A percentile compares a stretch with the other conserved stretches of the same genome.
phyloP scores from a whole-genome alignment of 177 flowering plant species.

The Vitis hybrid region DNA sequence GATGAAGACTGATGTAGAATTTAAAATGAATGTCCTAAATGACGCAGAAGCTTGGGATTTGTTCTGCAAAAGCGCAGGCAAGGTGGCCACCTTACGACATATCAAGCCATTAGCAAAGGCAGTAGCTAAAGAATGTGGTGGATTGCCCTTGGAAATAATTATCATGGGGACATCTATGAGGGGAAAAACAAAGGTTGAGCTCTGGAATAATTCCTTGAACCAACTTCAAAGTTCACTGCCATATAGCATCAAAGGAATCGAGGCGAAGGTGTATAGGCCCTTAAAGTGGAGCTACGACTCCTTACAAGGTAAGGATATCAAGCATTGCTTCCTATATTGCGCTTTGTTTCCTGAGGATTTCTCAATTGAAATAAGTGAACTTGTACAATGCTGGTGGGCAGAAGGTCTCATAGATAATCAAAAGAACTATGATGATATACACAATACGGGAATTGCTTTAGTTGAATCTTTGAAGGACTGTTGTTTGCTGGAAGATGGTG shows the following conservation, averaged over 20 bases:
- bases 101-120: constrained; percentile 7
- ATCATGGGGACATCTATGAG: constrained; percentile 17
- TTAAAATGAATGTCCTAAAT: constrained; percentile 11
- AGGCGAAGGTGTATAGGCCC: constrained; percentile 4
- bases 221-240: constrained; percentile 3
- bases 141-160: constrained; percentile 18
- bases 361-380: constrained; percentile 9
- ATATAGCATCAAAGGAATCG: neutral
- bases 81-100: neutral
- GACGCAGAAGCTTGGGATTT: constrained; percentile 20
- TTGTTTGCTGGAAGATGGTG: constrained; percentile 15
- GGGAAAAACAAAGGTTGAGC: constrained; percentile 9
- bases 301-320: constrained; percentile 1
- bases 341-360: constrained; percentile 13
- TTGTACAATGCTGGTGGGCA: constrained; percentile 14
- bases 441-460: constrained; percentile 9
- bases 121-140: constrained; percentile 16
- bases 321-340: constrained; percentile 15
- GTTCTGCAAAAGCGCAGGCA: constrained; percentile 12
- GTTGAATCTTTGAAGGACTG: constrained; percentile 11
- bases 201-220: constrained; percentile 14
- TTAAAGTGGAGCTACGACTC: constrained; percentile 16
- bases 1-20: constrained; percentile 17
- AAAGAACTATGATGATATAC: constrained; percentile 1
- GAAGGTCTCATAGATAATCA: constrained; percentile 9